Conservation (phyloP, 495 filamentous ascomycete species). For the Aspergillus asperescens region DNA sequence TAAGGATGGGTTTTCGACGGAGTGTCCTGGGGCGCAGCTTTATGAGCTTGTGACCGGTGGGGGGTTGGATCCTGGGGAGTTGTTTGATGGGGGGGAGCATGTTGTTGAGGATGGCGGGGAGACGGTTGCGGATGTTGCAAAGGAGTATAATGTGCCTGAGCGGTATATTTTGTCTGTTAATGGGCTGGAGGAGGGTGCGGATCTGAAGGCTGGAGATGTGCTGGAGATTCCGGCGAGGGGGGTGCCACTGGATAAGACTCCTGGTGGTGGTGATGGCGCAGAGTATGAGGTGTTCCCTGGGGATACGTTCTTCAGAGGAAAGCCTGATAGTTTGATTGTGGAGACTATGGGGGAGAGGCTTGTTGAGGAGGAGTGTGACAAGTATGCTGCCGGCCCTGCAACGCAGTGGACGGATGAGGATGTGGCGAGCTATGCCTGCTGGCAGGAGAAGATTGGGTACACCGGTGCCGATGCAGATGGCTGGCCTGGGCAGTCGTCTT, state of each 20-base stretch:
- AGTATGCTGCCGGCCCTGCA: not conserved
- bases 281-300: constrained; percentile 13
- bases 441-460: constrained; percentile 9
- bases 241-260: not conserved
- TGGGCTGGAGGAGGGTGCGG: not conserved
- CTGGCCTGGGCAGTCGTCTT: constrained; percentile 9
- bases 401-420: constrained; percentile 9
- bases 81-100: constrained; percentile 1
- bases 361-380: constrained; percentile 7
- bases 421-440: not conserved
- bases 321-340: not conserved
- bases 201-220: not conserved
- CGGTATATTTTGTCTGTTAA: constrained; percentile 1
- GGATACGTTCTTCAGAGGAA: not conserved
- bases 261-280: not conserved
- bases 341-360: constrained; percentile 5
- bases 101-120: not conserved
- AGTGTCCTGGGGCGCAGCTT: not conserved
- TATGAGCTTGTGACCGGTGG: not conserved
- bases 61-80: not conserved
- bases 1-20: not conserved
- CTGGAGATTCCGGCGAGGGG: constrained; percentile 5
- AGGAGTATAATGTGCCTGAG: not conserved
- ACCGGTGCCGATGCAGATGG: constrained; percentile 9
- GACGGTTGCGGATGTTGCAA: not conserved